These are phyloP conservation scores for Acanthamoeba healyi DNA, from an alignment of 208 protist species.

Conservation along the genomic window DNA sequence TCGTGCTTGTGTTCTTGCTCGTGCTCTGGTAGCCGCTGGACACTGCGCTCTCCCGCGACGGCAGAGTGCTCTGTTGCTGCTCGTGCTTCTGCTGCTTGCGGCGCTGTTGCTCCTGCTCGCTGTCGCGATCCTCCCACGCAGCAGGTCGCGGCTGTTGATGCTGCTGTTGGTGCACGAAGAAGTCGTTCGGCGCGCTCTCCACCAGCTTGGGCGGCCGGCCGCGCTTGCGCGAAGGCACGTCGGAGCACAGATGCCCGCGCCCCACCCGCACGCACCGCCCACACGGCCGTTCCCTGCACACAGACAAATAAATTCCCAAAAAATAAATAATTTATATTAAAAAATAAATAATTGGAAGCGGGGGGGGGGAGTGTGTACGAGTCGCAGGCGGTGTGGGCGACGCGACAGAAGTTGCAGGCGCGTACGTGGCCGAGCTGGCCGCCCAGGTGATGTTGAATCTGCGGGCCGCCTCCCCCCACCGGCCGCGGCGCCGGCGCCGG, in stretches of 20 bases:
- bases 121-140: neutral
- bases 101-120: neutral
- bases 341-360: neutral
- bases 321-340: neutral
- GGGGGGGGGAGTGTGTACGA: neutral
- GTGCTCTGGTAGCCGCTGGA: too few relatives aligned
- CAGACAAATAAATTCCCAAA: neutral
- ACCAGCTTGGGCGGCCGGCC: neutral
- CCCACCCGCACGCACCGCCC: conserved; percentile 9
- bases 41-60: too few relatives aligned
- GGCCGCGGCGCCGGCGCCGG: too few relatives aligned
- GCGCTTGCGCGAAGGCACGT: conserved; percentile 24
- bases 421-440: conserved; percentile 6
- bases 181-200: neutral
- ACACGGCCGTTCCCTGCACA: neutral
- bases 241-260: neutral
- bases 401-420: conserved; percentile 39
- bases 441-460: neutral
- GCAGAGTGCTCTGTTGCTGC: too few relatives aligned
- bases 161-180: neutral
- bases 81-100: too few relatives aligned
- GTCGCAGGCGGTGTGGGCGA: conserved; percentile 26
- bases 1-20: too few relatives aligned
- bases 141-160: neutral
- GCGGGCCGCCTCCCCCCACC: neutral